Percentiles rank a stretch among this genome's conserved stretches.
These are phyloP conservation scores for Entomortierella parvispora DNA, from an alignment of 192 early-diverging fungal species.

Conservation along the genomic window DNA sequence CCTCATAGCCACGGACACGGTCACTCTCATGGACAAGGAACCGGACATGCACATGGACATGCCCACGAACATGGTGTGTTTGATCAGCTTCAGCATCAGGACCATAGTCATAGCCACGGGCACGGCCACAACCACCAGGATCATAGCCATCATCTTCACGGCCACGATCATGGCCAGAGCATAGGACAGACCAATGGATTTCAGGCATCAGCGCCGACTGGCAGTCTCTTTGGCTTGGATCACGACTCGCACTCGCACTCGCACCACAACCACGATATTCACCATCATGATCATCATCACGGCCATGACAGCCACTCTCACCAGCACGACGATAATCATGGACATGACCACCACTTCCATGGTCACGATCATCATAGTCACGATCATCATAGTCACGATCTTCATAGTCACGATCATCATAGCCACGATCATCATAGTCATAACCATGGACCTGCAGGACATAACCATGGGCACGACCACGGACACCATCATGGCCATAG, in stretches of 20 bases:
- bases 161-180: slow-evolving; percentile 7
- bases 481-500: slow-evolving; percentile 4
- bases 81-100: slow-evolving; percentile 11
- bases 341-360: slow-evolving; percentile 8
- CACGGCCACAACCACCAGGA: slow-evolving; percentile 7
- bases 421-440: not conserved
- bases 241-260: slow-evolving; percentile 18
- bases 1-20: slow-evolving; percentile 25
- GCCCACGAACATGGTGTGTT: slow-evolving; percentile 1
- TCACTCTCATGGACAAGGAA: not conserved
- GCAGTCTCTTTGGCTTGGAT: not conserved
- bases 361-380: slow-evolving; percentile 1
- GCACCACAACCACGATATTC: slow-evolving; percentile 3
- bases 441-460: not conserved
- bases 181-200: slow-evolving; percentile 14
- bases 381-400: not conserved
- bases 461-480: slow-evolving; percentile 14
- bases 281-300: slow-evolving; percentile 8
- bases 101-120: slow-evolving; percentile 3
- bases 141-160: slow-evolving; percentile 23
- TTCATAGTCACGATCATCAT: not conserved
- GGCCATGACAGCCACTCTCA: not conserved
- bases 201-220: not conserved
- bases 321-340: slow-evolving; percentile 1
- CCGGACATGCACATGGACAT: slow-evolving; percentile 7